Percentiles rank a stretch among this genome's conserved stretches.
Conservation (phyloP, 192 early-diverging fungal genomes). For the Podila epicladia region DNA sequence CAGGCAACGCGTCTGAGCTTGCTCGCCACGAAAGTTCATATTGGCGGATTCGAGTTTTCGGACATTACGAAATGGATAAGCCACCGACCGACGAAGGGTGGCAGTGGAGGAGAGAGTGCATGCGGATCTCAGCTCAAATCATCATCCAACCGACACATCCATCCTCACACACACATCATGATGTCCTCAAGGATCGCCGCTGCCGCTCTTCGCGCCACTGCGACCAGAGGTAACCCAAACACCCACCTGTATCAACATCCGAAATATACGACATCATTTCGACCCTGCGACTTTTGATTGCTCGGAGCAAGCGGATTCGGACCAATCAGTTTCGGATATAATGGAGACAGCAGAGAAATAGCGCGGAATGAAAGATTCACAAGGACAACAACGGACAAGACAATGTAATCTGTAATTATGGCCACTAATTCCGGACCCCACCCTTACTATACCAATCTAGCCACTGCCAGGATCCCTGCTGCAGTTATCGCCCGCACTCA, state of each 20-base stretch:
- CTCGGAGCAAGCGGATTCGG: too few species aligned
- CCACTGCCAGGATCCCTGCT: conserved; percentile 45
- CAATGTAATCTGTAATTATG: too few species aligned
- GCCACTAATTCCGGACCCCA: too few species aligned
- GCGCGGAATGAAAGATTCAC: neutral
- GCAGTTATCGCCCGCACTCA: conserved; percentile 28
- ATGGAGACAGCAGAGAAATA: neutral
- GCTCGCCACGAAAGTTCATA: too few species aligned
- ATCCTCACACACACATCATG: conserved; percentile 14
- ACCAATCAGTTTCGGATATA: conserved; percentile 7
- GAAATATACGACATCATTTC: neutral
- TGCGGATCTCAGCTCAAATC: conserved; percentile 8
- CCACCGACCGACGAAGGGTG: too few species aligned
- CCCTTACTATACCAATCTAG: neutral
- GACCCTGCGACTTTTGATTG: neutral
- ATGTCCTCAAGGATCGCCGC: conserved; percentile 51
- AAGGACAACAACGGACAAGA: neutral
- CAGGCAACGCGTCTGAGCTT: too few species aligned
- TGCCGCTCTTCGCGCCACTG: conserved; percentile 40
- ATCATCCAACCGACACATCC: conserved; percentile 5
- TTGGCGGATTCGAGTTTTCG: too few species aligned
- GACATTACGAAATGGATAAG: too few species aligned
- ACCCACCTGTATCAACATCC: neutral
- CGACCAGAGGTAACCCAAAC: conserved; percentile 42
- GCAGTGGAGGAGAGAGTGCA: too few species aligned